Evolutionary conservation across 768 basidiomycete species (phyloP).

Genomic region (Phylloporus sp.): DNA sequence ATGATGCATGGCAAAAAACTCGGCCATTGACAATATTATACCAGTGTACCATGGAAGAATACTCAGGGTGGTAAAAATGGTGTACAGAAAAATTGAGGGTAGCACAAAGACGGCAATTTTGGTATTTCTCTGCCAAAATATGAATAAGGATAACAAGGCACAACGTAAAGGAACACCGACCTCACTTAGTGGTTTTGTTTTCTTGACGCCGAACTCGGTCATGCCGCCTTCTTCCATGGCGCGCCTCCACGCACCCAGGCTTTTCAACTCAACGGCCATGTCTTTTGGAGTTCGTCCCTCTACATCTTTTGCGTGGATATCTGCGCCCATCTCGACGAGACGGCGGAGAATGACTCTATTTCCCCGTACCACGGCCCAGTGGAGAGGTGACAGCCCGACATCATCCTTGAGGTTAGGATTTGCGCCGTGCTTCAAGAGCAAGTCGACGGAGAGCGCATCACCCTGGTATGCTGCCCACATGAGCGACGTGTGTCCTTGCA

Average conservation of each 20-base stretch:
- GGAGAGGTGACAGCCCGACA: constrained; percentile 79
- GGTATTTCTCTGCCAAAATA: constrained; percentile 59
- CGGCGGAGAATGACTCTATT: constrained; percentile 81
- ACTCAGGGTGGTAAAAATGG: constrained; percentile 80
- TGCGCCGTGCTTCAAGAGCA: constrained; percentile 85
- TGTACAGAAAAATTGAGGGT: constrained; percentile 72
- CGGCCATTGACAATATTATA: constrained; percentile 72
- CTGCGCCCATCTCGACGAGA: constrained; percentile 81
- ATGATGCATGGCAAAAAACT: constrained; percentile 93
- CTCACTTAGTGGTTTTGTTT: constrained; percentile 65
- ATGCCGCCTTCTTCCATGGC: constrained; percentile 86
- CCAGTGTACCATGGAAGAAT: constrained; percentile 90
- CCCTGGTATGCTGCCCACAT: constrained; percentile 99
- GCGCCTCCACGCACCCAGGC: constrained; percentile 82
- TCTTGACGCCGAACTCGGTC: constrained; percentile 67
- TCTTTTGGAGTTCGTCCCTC: constrained; percentile 87
- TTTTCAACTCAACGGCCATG: constrained; percentile 93
- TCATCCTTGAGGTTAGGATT: constrained; percentile 73
- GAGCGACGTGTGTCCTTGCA: constrained; percentile 88
- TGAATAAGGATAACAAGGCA: neutral
- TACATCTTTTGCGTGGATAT: constrained; percentile 72
- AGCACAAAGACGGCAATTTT: constrained; percentile 73
- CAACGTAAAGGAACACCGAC: constrained; percentile 37
- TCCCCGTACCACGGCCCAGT: constrained; percentile 98
- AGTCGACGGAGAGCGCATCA: constrained; percentile 89